These are phyloP conservation scores for Aspergillus steynii DNA, from an alignment of 495 filamentous ascomycete species.

Conservation along the genomic window DNA sequence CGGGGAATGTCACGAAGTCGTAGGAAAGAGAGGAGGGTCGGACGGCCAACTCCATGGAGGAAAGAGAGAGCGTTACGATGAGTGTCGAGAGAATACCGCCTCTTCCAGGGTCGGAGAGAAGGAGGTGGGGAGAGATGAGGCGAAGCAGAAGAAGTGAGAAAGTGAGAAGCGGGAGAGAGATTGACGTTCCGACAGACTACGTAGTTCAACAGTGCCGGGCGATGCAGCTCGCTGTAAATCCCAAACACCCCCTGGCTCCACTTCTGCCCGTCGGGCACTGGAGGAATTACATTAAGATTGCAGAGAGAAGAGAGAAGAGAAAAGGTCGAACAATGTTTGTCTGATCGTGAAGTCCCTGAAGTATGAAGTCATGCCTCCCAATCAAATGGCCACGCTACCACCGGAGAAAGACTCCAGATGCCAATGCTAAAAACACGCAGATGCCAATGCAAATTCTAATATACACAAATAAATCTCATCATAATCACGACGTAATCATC, in stretches of 20 bases:
- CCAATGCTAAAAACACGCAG: background rate
- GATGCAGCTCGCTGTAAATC: slow-evolving; percentile 23
- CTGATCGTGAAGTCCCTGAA: background rate
- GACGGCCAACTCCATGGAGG: slow-evolving; percentile 23
- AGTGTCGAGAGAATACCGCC: background rate
- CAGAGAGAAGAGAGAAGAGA: background rate
- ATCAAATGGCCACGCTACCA: background rate
- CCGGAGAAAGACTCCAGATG: background rate
- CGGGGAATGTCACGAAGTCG: slow-evolving; percentile 16
- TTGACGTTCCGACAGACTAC: slow-evolving; percentile 10
- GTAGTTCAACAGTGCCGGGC: slow-evolving; percentile 29
- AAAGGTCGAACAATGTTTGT: background rate
- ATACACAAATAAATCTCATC: background rate
- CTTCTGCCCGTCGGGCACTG: background rate
- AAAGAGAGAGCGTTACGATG: background rate
- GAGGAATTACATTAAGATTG: background rate
- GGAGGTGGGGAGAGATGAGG: background rate
- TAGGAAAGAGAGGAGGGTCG: slow-evolving; percentile 14
- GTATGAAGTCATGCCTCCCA: slow-evolving; percentile 22
- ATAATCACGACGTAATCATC: slow-evolving; percentile 3
- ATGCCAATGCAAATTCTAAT: background rate
- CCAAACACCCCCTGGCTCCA: slow-evolving; percentile 5
- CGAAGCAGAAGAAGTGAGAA: slow-evolving; percentile 1
- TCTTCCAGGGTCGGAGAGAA: slow-evolving; percentile 3
- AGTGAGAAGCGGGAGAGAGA: slow-evolving; percentile 8